phyloP scores from a whole-genome alignment of 2,329 filamentous ascomycete genomes.

The Microsporum canis region DNA sequence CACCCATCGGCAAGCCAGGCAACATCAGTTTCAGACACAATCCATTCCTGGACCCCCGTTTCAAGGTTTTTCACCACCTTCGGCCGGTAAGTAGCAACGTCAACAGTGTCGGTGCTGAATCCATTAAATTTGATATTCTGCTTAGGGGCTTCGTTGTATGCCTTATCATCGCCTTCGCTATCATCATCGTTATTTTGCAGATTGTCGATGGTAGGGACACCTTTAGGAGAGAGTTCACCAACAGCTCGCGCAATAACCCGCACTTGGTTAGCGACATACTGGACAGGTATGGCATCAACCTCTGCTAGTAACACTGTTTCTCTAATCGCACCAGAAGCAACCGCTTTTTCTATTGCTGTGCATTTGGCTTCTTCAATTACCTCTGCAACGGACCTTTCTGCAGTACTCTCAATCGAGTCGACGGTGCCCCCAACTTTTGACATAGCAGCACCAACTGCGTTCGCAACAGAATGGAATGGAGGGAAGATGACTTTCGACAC shows the following conservation, averaged over 20 bases:
- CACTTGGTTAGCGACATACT: constrained; percentile 43
- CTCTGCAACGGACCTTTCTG: constrained; percentile 16
- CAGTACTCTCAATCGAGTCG: constrained; percentile 39
- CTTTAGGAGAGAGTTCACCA: constrained; percentile 43
- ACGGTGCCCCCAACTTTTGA: constrained; percentile 42
- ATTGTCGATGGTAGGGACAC: constrained; percentile 10
- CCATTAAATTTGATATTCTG: constrained; percentile 8
- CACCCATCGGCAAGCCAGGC: constrained; percentile 38
- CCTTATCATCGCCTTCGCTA: constrained; percentile 9
- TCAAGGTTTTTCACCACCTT: constrained; percentile 25
- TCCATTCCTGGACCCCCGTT: constrained; percentile 26
- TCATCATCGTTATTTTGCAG: constrained; percentile 19
- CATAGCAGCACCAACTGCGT: constrained; percentile 49
- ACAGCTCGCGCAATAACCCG: constrained; percentile 46
- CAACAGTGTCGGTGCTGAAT: constrained; percentile 15
- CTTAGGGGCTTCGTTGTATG: constrained; percentile 15
- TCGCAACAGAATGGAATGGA: constrained; percentile 43
- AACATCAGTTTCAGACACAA: constrained; percentile 36
- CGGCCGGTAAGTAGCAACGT: constrained; percentile 30
- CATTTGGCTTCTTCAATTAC: constrained; percentile 15
- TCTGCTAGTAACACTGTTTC: constrained; percentile 41
- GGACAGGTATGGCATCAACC: constrained; percentile 45
- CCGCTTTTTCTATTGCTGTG: constrained; percentile 34
- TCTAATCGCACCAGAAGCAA: constrained; percentile 37
- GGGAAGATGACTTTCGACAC: constrained; percentile 42